Conservation (phyloP, 306 rosid genomes). For the Coriaria nepalensis region DNA sequence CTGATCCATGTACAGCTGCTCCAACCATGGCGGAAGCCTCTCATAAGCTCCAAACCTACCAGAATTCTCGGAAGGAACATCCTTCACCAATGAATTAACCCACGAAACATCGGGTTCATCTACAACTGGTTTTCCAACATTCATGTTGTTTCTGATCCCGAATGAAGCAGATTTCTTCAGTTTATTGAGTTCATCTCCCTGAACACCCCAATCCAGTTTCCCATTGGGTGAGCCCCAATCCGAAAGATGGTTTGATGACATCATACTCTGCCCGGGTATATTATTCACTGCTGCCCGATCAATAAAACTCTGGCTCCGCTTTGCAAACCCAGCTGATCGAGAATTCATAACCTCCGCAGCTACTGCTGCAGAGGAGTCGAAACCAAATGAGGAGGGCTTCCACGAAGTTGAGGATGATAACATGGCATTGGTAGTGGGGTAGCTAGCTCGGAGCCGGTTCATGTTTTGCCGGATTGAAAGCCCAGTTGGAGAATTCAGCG, state of each 20-base stretch:
- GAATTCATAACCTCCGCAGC: conserved; percentile 96
- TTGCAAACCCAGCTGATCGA: conserved; percentile 73
- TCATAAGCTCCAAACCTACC: not conserved
- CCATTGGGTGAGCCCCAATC: conserved; percentile 86
- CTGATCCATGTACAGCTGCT: no score
- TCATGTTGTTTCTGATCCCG: conserved; percentile 47
- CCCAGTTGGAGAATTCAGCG: conserved; percentile 42
- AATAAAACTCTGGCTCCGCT: conserved; percentile 92
- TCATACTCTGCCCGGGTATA: conserved; percentile 34
- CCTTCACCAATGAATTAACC: conserved; percentile 81
- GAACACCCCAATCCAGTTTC: conserved; percentile 79
- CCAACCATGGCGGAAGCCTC: not conserved
- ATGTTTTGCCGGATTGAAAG: conserved; percentile 71
- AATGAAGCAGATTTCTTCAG: conserved; percentile 91
- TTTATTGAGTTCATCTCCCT: conserved; percentile 81
- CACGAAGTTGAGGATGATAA: conserved; percentile 70
- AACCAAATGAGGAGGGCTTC: conserved; percentile 50
- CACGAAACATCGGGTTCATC: conserved; percentile 92
- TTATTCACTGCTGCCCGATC: conserved; percentile 59
- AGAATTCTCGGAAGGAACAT: conserved; percentile 46
- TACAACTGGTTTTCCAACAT: conserved; percentile 20
- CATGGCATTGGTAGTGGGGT: conserved; percentile 35
- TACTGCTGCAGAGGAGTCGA: conserved; percentile 68
- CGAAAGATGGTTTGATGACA: conserved; percentile 38
- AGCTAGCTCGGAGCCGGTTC: conserved; percentile 85